Base-by-base conservation (phyloP, 805 yeast species). In the Tetrapisispora fleetii region DNA sequence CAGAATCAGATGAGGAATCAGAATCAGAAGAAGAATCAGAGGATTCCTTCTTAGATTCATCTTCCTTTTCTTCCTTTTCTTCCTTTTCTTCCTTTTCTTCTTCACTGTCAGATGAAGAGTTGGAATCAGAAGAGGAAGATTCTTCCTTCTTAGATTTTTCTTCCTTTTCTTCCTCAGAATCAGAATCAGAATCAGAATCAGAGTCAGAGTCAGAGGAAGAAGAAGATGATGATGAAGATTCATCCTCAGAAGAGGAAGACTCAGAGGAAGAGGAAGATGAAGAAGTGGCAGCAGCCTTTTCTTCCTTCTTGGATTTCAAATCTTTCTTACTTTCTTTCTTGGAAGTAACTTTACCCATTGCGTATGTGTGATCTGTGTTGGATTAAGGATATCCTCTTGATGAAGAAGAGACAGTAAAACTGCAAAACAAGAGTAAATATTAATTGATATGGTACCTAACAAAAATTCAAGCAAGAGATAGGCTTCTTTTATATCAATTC, bases 1-100 rank as follows among this genome's bases (percentile, higher is more conserved):
- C 69, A 13, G 54, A 68, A 10, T 73, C 65, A 33, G 37, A 51
- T 24, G 58, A 52, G 13, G 54, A 55, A 37, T 56, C 69, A 13
- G 54, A 68, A 10, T 73, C 65, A 33, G 37, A 51, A 27, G 58
- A 52, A 14, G 54, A 55, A 37, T 56, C n/a, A n/a, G 28, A 24
- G 8, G 28, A 24, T 24, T 24, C 28, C 8, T 24, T 24, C 28
- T 24, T 24, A 52, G 55, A 38, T 36, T 48, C 51, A 28, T 58
- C 58, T 45, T 45, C 53, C 56, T 36, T 36, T 37, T 18, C 24
- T 53, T 59, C 53, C 56, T 36, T 36, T 37, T 18, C 24, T 53
- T 59, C 51, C 50, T 56, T 14, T 32, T 32, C 35, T 11, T 32
- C 35, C 47, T 48, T 44, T 44, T 48, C 50, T 39, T 51, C 57